These are phyloP conservation scores for Boletus subparvulus DNA, from an alignment of 768 basidiomycete species.

Conservation along the genomic window DNA sequence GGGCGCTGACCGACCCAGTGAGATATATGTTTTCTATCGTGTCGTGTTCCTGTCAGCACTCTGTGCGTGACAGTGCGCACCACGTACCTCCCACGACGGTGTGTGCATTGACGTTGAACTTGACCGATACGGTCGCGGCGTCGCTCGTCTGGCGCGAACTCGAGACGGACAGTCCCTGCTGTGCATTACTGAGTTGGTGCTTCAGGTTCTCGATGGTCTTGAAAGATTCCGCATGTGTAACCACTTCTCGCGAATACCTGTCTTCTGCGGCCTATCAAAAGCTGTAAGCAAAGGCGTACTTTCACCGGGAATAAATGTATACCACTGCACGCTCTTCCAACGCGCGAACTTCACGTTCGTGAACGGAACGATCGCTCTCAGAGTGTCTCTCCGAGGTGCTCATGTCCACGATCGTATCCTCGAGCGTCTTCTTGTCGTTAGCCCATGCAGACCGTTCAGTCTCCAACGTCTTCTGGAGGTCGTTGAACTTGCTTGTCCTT, in stretches of 20 bases:
- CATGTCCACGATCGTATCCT: conserved; percentile 81
- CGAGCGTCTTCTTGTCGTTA: conserved; percentile 77
- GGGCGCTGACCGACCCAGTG: conserved; percentile 55
- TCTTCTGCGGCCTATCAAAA: conserved; percentile 65
- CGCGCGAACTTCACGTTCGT: conserved; percentile 64
- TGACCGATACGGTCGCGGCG: conserved; percentile 45
- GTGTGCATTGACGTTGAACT: conserved; percentile 62
- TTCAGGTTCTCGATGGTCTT: conserved; percentile 66
- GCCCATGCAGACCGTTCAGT: conserved; percentile 67
- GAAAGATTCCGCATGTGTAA: conserved; percentile 84
- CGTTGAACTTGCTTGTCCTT: conserved; percentile 48
- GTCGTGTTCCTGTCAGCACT: not conserved
- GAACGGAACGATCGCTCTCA: conserved; percentile 59
- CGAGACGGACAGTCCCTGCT: conserved; percentile 52
- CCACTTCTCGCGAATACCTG: conserved; percentile 76
- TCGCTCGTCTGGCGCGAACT: conserved; percentile 41
- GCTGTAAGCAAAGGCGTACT: not conserved
- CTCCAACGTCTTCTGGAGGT: conserved; percentile 66
- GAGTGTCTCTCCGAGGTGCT: conserved; percentile 68
- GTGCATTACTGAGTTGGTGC: conserved; percentile 54
- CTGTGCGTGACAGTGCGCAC: not conserved
- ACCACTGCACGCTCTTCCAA: conserved; percentile 73
- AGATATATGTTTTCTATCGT: conserved; percentile 65
- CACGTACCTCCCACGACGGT: conserved; percentile 56
- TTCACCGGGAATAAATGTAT: conserved; percentile 6